These are phyloP conservation scores for Globisporangium yorkense DNA, from an alignment of 352 stramenopile species.

Conservation along the genomic window DNA sequence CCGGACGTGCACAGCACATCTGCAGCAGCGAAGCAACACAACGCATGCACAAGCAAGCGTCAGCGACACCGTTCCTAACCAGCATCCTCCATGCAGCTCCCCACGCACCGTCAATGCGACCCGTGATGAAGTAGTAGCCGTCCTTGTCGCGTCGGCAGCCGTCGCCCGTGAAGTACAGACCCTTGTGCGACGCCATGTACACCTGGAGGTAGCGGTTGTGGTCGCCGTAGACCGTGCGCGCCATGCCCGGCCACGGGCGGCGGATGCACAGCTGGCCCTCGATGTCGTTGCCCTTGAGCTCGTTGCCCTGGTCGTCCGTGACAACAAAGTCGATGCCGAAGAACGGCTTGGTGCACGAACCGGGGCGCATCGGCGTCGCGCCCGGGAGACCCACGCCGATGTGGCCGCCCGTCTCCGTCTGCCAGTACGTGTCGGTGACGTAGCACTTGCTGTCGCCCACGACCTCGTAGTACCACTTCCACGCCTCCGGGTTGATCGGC, in stretches of 20 bases:
- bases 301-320: constrained; percentile 81
- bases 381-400: constrained; percentile 93
- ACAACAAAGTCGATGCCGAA: constrained; percentile 94
- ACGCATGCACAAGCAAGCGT: constrained; percentile 3
- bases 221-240: constrained; percentile 92
- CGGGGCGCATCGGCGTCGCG: constrained; percentile 86
- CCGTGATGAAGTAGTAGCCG: constrained; percentile 98
- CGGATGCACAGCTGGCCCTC: constrained; percentile 96
- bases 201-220: constrained; percentile 94
- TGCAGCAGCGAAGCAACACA: constrained; percentile 5
- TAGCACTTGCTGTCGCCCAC: constrained; percentile 88
- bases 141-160: constrained; percentile 88
- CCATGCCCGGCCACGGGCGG: constrained; percentile 94
- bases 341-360: constrained; percentile 93
- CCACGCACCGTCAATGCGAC: constrained; percentile 88
- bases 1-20: constrained; percentile 95
- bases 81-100: neutral
- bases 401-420: constrained; percentile 97
- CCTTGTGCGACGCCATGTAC: constrained; percentile 96
- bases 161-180: constrained; percentile 97
- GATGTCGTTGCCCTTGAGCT: constrained; percentile 76
- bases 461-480: constrained; percentile 96
- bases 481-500: constrained; percentile 97
- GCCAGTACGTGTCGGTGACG: constrained; percentile 97
- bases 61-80: neutral